Evolutionary conservation across 495 filamentous ascomycete species (phyloP).

Genomic region (Trichoderma erinaceum): DNA sequence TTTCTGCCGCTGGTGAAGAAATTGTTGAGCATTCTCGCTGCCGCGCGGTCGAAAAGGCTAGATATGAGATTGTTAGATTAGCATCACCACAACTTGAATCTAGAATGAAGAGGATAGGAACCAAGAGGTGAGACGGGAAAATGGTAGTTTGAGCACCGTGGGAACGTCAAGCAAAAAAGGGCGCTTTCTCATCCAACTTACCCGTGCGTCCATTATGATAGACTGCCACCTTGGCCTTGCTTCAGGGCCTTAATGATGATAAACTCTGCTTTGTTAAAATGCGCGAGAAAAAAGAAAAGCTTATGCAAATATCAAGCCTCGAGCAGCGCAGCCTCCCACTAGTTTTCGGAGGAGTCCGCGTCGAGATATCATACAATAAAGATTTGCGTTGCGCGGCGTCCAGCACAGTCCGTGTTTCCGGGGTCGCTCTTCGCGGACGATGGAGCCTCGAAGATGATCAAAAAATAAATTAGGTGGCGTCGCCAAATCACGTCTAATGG

Average conservation of each 20-base stretch:
- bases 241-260: neutral
- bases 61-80: neutral
- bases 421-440: neutral
- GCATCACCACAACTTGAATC: neutral
- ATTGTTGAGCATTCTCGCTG: conserved; percentile 68
- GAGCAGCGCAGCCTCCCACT: neutral
- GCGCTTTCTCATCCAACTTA: neutral
- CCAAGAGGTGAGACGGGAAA: neutral
- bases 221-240: neutral
- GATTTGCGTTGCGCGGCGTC: neutral
- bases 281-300: neutral
- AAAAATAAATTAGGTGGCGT: conserved; percentile 2
- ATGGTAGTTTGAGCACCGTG: neutral
- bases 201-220: conserved; percentile 6
- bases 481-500: conserved; percentile 1
- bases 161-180: neutral
- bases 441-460: conserved; percentile 5
- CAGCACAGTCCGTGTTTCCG: neutral
- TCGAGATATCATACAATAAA: conserved; percentile 3
- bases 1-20: conserved; percentile 74
- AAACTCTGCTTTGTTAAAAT: neutral
- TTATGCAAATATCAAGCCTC: neutral
- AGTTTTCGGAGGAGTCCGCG: neutral
- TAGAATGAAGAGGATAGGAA: neutral
- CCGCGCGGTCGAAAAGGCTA: conserved; percentile 15